Base-by-base conservation (phyloP, 2,329 filamentous ascomycete species). In the Boeremia lycopersici region DNA sequence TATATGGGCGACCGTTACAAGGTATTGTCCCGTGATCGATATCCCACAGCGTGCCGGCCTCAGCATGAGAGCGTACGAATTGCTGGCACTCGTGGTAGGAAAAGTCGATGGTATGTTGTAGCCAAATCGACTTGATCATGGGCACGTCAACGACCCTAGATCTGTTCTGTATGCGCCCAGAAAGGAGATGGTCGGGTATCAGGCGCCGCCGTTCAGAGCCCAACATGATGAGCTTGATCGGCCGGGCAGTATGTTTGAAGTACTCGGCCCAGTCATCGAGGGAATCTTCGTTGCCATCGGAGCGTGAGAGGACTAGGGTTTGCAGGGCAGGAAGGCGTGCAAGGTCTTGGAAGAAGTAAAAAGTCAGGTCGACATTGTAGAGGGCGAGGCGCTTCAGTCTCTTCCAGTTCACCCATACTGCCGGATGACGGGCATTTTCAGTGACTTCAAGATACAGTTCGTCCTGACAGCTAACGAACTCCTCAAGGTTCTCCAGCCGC, bases 401-500 rank as follows among this genome's bases (percentile, higher is more conserved):
- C 7, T 74, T 75, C 78, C 79, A 82, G 9, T 73, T 48, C 30
- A 68, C 68, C 80, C 80, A 82, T 3, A 80, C 73, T 9, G 72
- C 71, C 15, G 71, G 60, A 23, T 70, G 68, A 29, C 50, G 48
- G 17, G 39, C 53, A 6, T 54, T 46, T 12, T 48, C 57, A 15
- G 54, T 48, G 0, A 74, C 56, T 42, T 69, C 70, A 50, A 82
- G 61, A n/a, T 70, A 73, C 5, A 81, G 74, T 56, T 82, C 81
- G 44, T 82, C 79, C 7, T 72, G 74, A 17, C 81, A 70, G 61
- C 77, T 79, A 36, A 78, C 76, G 50, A 83, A 80, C 59, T 82
- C 79, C 52, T 83, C 77, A 8, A 84, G 69, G 29, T 60, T 67
- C 34, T 73, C 67, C 0, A 83, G 74, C 40, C 73, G 64, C 59